Conservation (phyloP, 192 early-diverging fungal species). For the Coemansia erecta region DNA sequence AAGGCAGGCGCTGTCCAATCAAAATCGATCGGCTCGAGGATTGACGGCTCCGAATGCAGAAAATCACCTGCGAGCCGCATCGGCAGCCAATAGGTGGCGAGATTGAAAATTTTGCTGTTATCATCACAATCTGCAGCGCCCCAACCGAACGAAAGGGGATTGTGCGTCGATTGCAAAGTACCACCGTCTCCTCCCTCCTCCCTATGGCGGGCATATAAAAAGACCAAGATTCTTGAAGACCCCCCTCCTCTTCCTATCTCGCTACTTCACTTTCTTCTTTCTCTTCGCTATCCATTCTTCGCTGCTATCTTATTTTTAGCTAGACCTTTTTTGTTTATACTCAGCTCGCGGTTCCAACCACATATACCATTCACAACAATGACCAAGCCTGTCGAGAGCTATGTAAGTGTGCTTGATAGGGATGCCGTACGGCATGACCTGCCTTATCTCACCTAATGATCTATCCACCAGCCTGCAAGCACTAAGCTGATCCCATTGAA, state of each 20-base stretch:
- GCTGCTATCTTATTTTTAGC: not conserved
- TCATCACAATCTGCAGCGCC: not conserved
- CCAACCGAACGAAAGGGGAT: not conserved
- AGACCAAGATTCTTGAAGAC: not conserved
- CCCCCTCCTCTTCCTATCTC: not conserved
- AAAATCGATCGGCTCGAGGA: not conserved
- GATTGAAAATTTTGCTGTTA: constrained; percentile 4
- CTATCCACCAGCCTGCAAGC: not conserved
- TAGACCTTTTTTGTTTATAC: not conserved
- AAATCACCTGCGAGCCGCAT: not conserved
- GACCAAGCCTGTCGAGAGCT: constrained; percentile 43
- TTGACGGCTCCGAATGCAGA: not conserved
- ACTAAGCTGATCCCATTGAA: not conserved
- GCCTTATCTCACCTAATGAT: not conserved
- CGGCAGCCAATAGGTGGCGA: not conserved
- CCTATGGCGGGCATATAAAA: constrained; percentile 8
- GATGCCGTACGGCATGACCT: not conserved
- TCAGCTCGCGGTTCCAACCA: too few relatives aligned
- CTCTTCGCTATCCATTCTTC: not conserved
- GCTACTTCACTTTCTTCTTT: not conserved
- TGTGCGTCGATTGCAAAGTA: constrained; percentile 2
- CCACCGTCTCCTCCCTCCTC: not conserved
- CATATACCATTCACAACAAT: constrained; percentile 13
- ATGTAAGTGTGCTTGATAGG: constrained; percentile 28
- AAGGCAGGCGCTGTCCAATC: constrained; percentile 1